Evolutionary conservation across 768 basidiomycete genomes (phyloP).

Genomic region (Podaxis rugospora): DNA sequence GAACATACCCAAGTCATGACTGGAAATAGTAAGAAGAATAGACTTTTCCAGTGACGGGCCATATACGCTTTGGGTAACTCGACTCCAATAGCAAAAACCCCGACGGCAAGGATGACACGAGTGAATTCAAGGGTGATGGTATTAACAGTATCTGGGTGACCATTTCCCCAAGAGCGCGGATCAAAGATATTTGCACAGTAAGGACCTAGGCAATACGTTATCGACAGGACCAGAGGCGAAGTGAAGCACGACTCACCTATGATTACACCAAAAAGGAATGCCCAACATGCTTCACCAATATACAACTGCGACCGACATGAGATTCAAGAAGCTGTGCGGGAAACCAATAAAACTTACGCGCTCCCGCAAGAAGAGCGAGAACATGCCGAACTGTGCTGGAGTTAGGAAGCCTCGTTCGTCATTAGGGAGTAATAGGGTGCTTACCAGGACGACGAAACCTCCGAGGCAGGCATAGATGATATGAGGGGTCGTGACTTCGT

Average conservation of each 20-base stretch:
- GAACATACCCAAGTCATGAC: slow-evolving; percentile 79
- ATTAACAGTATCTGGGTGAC: slow-evolving; percentile 48
- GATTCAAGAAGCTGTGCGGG: slow-evolving; percentile 3
- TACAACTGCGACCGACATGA: slow-evolving; percentile 51
- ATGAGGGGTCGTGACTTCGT: slow-evolving; percentile 67
- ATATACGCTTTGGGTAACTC: slow-evolving; percentile 97
- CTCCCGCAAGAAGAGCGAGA: slow-evolving; percentile 88
- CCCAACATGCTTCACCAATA: slow-evolving; percentile 95
- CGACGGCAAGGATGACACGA: slow-evolving; percentile 90
- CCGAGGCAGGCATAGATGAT: slow-evolving; percentile 77
- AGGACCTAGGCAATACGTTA: slow-evolving; percentile 48
- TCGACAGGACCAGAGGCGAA: slow-evolving; percentile 7
- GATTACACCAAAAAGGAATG: slow-evolving; percentile 89
- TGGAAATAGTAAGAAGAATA: slow-evolving; percentile 79
- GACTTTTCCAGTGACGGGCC: slow-evolving; percentile 85
- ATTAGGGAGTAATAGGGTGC: slow-evolving; percentile 9
- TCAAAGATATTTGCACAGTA: slow-evolving; percentile 80
- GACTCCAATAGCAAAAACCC: slow-evolving; percentile 97
- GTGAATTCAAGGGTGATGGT: slow-evolving; percentile 87
- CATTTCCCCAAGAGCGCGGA: slow-evolving; percentile 70
- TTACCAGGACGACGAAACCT: slow-evolving; percentile 78
- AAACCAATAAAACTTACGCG: slow-evolving; percentile 41
- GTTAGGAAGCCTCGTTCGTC: not conserved
- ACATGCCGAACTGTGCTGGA: slow-evolving; percentile 79
- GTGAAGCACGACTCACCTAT: slow-evolving; percentile 51